These are phyloP conservation scores for Colletotrichum paranaense DNA, from an alignment of 2,329 filamentous ascomycete genomes.

Conservation along the genomic window DNA sequence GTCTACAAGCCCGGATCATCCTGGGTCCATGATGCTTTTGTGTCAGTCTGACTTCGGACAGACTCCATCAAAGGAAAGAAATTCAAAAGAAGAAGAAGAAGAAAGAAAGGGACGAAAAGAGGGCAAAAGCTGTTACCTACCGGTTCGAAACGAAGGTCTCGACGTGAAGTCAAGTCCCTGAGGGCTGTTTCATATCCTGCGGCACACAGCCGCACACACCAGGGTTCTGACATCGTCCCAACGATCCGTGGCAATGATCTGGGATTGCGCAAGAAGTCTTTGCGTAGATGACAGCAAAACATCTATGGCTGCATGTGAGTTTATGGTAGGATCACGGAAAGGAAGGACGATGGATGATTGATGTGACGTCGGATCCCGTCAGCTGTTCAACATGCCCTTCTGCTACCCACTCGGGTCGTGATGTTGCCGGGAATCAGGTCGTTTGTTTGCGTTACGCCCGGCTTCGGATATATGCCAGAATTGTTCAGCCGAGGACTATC, in stretches of 20 bases:
- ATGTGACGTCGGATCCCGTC: neutral
- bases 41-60: neutral
- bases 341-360: neutral
- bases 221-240: conserved; percentile 1
- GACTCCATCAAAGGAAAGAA: neutral
- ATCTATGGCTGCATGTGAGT: neutral
- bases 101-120: neutral
- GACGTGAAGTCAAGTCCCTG: neutral
- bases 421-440: neutral
- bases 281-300: neutral
- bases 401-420: neutral
- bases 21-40: neutral
- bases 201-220: neutral
- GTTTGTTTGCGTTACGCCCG: too few relatives aligned
- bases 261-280: neutral
- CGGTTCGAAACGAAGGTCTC: conserved; percentile 27
- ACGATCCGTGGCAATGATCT: neutral
- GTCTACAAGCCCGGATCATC: neutral
- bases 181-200: conserved; percentile 9
- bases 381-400: neutral
- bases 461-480: neutral
- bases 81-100: too few relatives aligned
- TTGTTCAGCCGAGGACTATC: neutral
- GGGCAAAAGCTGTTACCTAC: too few relatives aligned
- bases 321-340: neutral